These are phyloP conservation scores for Cryptosporidium sp. DNA, from an alignment of 169 alveolate genomes.

Conservation along the genomic window DNA sequence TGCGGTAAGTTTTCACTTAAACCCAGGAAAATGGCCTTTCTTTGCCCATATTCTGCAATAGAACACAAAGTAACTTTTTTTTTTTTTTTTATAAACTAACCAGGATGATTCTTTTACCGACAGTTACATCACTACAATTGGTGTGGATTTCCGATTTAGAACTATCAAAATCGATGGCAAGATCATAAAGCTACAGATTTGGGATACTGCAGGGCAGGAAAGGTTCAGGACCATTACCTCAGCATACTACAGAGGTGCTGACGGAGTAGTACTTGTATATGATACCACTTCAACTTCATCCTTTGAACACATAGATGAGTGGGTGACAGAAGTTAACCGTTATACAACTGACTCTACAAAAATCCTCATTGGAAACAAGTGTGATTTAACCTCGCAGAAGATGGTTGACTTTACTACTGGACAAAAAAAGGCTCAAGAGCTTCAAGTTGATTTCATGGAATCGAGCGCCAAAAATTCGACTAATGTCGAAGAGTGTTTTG, in stretches of 20 bases:
- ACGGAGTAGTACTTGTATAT: constrained; percentile 93
- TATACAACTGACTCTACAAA: constrained; percentile 93
- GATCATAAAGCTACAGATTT: constrained; percentile 92
- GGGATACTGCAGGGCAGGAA: constrained; percentile 99
- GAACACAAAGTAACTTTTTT: constrained; percentile 38
- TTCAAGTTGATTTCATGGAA: constrained; percentile 59
- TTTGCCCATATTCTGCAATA: constrained; percentile 7
- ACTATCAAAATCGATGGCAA: constrained; percentile 91
- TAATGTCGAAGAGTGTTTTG: constrained; percentile 68
- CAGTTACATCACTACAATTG: constrained; percentile 92
- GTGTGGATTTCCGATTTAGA: constrained; percentile 93
- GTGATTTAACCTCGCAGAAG: constrained; percentile 84
- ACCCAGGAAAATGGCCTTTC: constrained; percentile 34
- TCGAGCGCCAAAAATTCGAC: constrained; percentile 72
- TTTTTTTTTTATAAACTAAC: background rate
- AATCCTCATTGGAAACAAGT: constrained; percentile 95
- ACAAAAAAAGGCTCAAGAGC: constrained; percentile 53
- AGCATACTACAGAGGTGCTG: constrained; percentile 97
- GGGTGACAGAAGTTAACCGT: constrained; percentile 93
- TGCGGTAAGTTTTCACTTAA: constrained; percentile 81
- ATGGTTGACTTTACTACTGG: constrained; percentile 45
- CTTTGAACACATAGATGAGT: constrained; percentile 89
- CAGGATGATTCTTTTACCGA: constrained; percentile 90
- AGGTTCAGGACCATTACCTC: constrained; percentile 95
- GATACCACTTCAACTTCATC: constrained; percentile 88